Evolutionary conservation across 202 grass and related monocot species (phyloP).

Genomic region (Carex sylvatica): DNA sequence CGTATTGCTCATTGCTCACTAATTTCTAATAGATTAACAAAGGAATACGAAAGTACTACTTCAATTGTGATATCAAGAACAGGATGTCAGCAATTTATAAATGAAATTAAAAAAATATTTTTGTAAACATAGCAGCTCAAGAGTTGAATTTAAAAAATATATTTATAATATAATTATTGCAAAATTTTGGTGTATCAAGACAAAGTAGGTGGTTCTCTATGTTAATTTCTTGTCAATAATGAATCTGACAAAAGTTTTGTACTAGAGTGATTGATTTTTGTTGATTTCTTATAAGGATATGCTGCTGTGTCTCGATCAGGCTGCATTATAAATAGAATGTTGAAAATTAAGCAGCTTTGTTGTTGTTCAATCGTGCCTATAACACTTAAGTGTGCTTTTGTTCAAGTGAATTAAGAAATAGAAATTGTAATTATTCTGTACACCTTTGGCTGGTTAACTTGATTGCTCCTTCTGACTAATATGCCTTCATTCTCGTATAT

Average conservation of each 20-base stretch:
- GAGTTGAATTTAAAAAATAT: neutral
- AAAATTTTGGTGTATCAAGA: neutral
- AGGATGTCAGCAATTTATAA: neutral
- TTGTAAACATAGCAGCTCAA: neutral
- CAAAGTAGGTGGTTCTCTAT: neutral
- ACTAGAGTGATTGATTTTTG: neutral
- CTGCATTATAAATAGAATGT: neutral
- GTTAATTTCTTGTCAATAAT: neutral
- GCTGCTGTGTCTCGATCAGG: neutral
- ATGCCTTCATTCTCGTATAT: slow-evolving; percentile 12
- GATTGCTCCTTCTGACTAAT: slow-evolving; percentile 9
- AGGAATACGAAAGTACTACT: neutral
- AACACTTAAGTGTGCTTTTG: neutral
- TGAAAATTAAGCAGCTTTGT: neutral
- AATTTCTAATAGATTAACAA: neutral
- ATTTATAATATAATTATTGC: neutral
- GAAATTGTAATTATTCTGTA: slow-evolving; percentile 3
- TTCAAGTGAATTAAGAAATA: neutral
- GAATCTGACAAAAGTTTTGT: neutral
- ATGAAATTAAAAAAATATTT: neutral
- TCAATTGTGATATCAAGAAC: neutral
- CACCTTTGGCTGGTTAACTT: slow-evolving; percentile 25
- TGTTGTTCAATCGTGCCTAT: neutral
- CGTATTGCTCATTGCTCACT: neutral
- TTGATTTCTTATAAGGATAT: neutral